phyloP scores from a whole-genome alignment of 164 flowering plant species.

The Stephania yunnanensis region DNA sequence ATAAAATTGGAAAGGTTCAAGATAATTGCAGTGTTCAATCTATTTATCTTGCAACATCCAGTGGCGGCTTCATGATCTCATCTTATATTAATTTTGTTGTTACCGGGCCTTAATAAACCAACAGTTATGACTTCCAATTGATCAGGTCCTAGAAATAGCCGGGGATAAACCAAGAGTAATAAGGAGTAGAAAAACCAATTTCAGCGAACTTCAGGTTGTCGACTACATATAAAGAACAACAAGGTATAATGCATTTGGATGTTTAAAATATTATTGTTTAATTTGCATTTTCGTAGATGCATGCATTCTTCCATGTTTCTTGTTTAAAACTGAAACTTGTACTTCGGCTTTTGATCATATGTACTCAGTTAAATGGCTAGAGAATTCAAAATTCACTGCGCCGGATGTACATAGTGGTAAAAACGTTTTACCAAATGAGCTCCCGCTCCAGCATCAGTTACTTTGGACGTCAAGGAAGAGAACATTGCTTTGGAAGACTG shows the following conservation, averaged over 20 bases:
- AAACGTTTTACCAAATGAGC: not conserved
- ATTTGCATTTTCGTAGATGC: not conserved
- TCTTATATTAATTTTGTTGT: not conserved
- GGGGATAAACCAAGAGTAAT: constrained; percentile 51
- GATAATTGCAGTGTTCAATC: no score
- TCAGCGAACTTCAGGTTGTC: constrained; percentile 39
- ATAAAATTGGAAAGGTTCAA: no score
- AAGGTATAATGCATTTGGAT: constrained; percentile 16
- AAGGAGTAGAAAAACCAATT: constrained; percentile 35
- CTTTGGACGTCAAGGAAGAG: not conserved
- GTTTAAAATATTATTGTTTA: not conserved
- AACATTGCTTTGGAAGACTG: not conserved
- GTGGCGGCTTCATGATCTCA: not conserved
- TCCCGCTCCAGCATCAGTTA: not conserved
- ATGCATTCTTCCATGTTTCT: not conserved
- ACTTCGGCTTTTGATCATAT: not conserved
- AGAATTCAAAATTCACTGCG: not conserved
- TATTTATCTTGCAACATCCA: no score
- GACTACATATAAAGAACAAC: constrained; percentile 35
- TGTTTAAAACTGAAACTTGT: not conserved
- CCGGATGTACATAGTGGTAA: not conserved
- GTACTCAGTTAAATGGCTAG: not conserved
- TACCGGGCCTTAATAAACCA: not conserved
- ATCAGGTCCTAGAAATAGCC: constrained; percentile 68
- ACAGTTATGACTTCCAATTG: not conserved